Evolutionary conservation across 2,329 filamentous ascomycete species (phyloP).

Genomic region (Monosporascus sp.): DNA sequence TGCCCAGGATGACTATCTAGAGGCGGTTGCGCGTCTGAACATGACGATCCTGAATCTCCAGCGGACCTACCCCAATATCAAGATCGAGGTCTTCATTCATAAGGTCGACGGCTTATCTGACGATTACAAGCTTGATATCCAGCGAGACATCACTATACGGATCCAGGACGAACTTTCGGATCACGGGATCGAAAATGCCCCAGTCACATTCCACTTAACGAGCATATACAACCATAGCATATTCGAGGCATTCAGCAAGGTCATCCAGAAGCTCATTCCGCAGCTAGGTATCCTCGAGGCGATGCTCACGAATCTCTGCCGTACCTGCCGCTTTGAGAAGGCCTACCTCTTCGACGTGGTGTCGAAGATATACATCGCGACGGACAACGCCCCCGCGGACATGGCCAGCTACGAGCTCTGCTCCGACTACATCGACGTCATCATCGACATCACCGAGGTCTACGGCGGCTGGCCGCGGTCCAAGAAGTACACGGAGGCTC

Average conservation of each 20-base stretch:
- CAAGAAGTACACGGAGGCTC: constrained; percentile 46
- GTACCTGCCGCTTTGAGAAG: constrained; percentile 93
- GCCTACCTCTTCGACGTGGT: constrained; percentile 97
- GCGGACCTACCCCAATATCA: constrained; percentile 84
- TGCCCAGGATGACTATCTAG: constrained; percentile 94
- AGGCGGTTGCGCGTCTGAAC: constrained; percentile 83
- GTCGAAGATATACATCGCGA: constrained; percentile 98
- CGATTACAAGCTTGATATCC: constrained; percentile 93
- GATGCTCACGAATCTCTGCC: constrained; percentile 88
- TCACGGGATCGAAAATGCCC: constrained; percentile 86
- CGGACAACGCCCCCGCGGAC: constrained; percentile 87
- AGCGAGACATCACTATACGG: constrained; percentile 91
- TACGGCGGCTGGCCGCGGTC: constrained; percentile 72
- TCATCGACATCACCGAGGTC: constrained; percentile 93
- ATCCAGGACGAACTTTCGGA: constrained; percentile 96
- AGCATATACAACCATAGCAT: constrained; percentile 98
- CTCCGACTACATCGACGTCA: constrained; percentile 97
- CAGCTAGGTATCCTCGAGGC: constrained; percentile 89
- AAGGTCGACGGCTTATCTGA: constrained; percentile 97
- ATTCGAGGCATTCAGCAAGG: constrained; percentile 96
- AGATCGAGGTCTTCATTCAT: constrained; percentile 98
- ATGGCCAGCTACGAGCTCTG: constrained; percentile 98
- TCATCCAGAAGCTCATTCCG: constrained; percentile 95
- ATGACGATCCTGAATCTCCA: constrained; percentile 85
- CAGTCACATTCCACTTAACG: constrained; percentile 91